Percentiles rank a stretch among this genome's conserved stretches.
These are phyloP conservation scores for Microdochium paspali DNA, from an alignment of 2,329 filamentous ascomycete species.

Conservation along the genomic window DNA sequence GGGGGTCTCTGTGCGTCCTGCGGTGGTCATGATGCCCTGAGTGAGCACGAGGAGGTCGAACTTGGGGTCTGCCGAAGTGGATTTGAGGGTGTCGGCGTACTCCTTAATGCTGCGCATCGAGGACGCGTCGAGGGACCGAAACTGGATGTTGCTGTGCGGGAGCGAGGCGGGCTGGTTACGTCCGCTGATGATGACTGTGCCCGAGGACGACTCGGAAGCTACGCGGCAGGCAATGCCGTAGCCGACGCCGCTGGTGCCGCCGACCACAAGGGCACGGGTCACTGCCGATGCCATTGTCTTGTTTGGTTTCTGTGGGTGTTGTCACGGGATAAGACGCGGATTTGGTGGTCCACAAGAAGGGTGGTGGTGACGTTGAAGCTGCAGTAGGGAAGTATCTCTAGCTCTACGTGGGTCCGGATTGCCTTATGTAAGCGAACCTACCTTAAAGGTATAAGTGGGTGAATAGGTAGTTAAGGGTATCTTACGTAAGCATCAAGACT, in stretches of 20 bases:
- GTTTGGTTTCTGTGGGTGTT: not conserved
- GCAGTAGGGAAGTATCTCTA: too few relatives aligned
- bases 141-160: constrained; percentile 21
- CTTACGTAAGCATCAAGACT: too few relatives aligned
- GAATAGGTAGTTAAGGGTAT: too few relatives aligned
- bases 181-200: constrained; percentile 21
- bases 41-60: constrained; percentile 28
- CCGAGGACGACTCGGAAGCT: constrained; percentile 14
- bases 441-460: too few relatives aligned
- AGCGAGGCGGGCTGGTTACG: constrained; percentile 18
- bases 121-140: constrained; percentile 20
- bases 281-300: not conserved
- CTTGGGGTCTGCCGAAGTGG: constrained; percentile 10
- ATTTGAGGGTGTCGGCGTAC: constrained; percentile 18
- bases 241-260: constrained; percentile 24
- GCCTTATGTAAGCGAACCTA: too few relatives aligned
- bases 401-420: too few relatives aligned
- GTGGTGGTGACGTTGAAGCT: too few relatives aligned
- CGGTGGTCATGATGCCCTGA: constrained; percentile 25
- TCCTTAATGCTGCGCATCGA: constrained; percentile 22
- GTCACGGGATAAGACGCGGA: not conserved
- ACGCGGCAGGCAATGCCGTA: constrained; percentile 25
- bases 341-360: too few relatives aligned
- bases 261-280: constrained; percentile 19
- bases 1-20: constrained; percentile 26